A percentile compares a stretch with the other conserved stretches of the same genome.
phyloP scores from a whole-genome alignment of 192 early-diverging fungal genomes.

The Coemansia sp. region DNA sequence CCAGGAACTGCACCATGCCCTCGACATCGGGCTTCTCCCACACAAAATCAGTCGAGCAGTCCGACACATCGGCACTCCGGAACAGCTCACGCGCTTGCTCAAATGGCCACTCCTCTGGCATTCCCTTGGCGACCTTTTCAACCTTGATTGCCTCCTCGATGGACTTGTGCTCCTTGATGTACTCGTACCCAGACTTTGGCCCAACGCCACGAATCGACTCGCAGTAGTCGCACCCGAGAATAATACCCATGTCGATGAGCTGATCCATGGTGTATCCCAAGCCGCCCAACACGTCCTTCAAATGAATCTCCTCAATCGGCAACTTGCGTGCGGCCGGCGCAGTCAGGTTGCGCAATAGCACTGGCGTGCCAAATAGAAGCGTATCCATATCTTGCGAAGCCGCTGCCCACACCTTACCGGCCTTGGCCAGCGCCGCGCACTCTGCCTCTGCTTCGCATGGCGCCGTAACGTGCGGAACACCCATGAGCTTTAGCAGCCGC shows the following conservation, averaged over 20 bases:
- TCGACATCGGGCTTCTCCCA: constrained; percentile 80
- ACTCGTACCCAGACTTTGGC: constrained; percentile 75
- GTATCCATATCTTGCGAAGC: constrained; percentile 99
- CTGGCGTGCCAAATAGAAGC: constrained; percentile 87
- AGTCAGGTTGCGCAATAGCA: constrained; percentile 90
- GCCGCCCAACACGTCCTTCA: constrained; percentile 80
- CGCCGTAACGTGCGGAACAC: constrained; percentile 90
- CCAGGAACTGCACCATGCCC: constrained; percentile 83
- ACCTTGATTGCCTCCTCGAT: constrained; percentile 82
- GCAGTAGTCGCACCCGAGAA: constrained; percentile 98
- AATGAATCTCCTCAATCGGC: constrained; percentile 87
- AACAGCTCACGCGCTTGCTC: constrained; percentile 90
- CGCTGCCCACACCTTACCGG: constrained; percentile 91
- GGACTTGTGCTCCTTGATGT: constrained; percentile 82
- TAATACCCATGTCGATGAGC: constrained; percentile 97
- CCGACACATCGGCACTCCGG: constrained; percentile 72
- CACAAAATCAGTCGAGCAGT: constrained; percentile 63
- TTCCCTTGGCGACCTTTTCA: constrained; percentile 74
- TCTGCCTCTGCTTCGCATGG: constrained; percentile 98
- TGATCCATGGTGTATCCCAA: constrained; percentile 73
- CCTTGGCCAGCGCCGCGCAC: constrained; percentile 88
- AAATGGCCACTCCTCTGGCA: constrained; percentile 90
- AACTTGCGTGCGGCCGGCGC: constrained; percentile 86
- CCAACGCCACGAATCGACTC: constrained; percentile 94
- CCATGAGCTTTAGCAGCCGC: constrained; percentile 85